phyloP scores from a whole-genome alignment of 1,139 yeast species.

The Geotrichum aggregatum region DNA sequence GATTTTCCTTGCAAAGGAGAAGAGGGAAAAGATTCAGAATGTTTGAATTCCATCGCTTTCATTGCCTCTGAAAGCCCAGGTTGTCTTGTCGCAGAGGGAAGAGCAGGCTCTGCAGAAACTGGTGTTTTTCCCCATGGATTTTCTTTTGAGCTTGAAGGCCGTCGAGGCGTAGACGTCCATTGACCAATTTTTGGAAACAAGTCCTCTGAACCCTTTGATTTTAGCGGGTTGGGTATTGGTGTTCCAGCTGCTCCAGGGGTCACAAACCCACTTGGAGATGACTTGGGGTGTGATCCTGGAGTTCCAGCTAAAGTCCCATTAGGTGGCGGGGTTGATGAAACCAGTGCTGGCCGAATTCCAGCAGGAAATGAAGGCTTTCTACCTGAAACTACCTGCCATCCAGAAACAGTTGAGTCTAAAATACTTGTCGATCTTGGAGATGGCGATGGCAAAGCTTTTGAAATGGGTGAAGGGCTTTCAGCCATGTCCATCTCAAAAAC shows the following conservation, averaged over 20 bases:
- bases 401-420: neutral
- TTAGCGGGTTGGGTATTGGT: neutral
- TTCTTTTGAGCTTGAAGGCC: neutral
- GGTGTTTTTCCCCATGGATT: neutral
- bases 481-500: slow-evolving; percentile 19
- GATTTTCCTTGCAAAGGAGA: neutral
- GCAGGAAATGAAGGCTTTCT: slow-evolving; percentile 17
- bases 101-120: neutral
- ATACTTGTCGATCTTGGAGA: slow-evolving; percentile 3
- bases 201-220: neutral
- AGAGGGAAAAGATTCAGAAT: neutral
- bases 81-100: neutral
- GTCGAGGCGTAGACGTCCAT: slow-evolving; percentile 1
- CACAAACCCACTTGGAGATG: neutral
- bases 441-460: neutral
- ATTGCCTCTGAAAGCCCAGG: neutral
- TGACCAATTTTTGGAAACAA: slow-evolving; percentile 8
- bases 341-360: neutral
- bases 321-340: slow-evolving; percentile 1
- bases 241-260: neutral
- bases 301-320: neutral
- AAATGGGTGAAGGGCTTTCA: neutral
- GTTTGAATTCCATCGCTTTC: neutral
- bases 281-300: neutral
- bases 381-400: slow-evolving; percentile 17